Evolutionary conservation across 192 early-diverging fungal genomes (phyloP).

Genomic region (Backusella luteola): DNA sequence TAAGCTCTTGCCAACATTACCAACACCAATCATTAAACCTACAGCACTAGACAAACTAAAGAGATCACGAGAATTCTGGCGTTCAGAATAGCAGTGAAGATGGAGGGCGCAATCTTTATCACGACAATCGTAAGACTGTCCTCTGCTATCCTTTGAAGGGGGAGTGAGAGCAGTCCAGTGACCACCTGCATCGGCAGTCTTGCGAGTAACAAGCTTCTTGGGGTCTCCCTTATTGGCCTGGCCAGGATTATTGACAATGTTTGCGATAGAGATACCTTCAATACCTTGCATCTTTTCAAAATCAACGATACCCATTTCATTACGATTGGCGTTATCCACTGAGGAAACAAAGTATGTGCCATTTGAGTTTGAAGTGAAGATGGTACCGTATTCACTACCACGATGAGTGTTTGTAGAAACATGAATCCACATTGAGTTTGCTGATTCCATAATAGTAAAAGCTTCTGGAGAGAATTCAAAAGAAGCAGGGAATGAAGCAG

Average conservation of each 20-base stretch:
- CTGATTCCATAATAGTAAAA: conserved; percentile 73
- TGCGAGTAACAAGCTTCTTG: conserved; percentile 65
- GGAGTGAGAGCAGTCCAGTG: conserved; percentile 61
- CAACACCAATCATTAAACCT: conserved; percentile 89
- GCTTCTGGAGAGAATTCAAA: conserved; percentile 57
- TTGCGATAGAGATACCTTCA: conserved; percentile 82
- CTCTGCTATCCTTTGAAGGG: conserved; percentile 45
- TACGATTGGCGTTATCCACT: conserved; percentile 74
- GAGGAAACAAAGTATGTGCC: conserved; percentile 78
- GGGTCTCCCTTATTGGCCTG: conserved; percentile 49
- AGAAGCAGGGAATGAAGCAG: conserved; percentile 78
- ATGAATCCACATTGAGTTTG: conserved; percentile 61
- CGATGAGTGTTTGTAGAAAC: conserved; percentile 55
- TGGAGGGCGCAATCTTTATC: conserved; percentile 65
- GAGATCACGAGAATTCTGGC: conserved; percentile 70
- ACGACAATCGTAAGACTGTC: conserved; percentile 29
- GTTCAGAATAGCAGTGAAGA: conserved; percentile 87
- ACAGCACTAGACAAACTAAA: conserved; percentile 80
- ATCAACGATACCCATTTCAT: conserved; percentile 77
- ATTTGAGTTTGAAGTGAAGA: conserved; percentile 92
- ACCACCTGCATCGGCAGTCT: conserved; percentile 83
- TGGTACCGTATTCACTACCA: conserved; percentile 71
- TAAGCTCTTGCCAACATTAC: conserved; percentile 80
- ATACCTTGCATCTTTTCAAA: conserved; percentile 91
- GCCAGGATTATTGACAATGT: conserved; percentile 68